Base-by-base conservation (phyloP, 2,329 filamentous ascomycete species). In the Fusarium sp. region DNA sequence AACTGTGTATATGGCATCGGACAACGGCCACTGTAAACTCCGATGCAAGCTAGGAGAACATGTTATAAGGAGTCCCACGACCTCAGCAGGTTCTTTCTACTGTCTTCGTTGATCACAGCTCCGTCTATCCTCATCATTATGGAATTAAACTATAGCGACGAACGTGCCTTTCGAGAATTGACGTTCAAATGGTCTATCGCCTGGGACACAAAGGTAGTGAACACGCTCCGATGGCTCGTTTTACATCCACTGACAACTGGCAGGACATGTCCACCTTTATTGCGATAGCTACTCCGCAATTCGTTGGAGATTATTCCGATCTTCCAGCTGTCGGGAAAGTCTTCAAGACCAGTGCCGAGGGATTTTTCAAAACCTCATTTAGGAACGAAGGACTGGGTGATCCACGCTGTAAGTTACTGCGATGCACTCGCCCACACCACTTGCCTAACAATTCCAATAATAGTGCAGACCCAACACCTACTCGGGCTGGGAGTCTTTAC, bases 91-190 rank as follows among this genome's bases (percentile, higher is more conserved):
- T n/a, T 38, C 18, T n/a, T n/a, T 38, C 9, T 2, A 4, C 34
- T n/a, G 9, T 38, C 34, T 38, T 38, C 34, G 7, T 38, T 38
- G 3, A n/a, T 38, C 9, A 11, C 0, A 38, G 34, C 34, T 38
- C 16, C 5, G n/a, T 0, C 3, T n/a, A 38, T n/a, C 5, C 0
- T 38, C 16, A 3, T 38, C 34, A 38, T 11, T 0, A 38, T n/a
- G 34, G 34, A n/a, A 11, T n/a, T 38, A 4, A 11, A 16, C 0
- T 38, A 38, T 38, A n/a, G 9, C 18, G 34, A 38, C 18, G 34
- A 38, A 38, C 34, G 9, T 6, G 4, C 0, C 9, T 38, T 38
- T 38, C 34, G 34, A 38, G 16, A n/a, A 4, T 38, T 38, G 34
- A 0, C 16, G 16, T 38, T 38, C 34, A 38, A 38, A 38, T 38